Evolutionary conservation across 2,329 filamentous ascomycete genomes (phyloP).

Genomic region (Elsinoe batatas): DNA sequence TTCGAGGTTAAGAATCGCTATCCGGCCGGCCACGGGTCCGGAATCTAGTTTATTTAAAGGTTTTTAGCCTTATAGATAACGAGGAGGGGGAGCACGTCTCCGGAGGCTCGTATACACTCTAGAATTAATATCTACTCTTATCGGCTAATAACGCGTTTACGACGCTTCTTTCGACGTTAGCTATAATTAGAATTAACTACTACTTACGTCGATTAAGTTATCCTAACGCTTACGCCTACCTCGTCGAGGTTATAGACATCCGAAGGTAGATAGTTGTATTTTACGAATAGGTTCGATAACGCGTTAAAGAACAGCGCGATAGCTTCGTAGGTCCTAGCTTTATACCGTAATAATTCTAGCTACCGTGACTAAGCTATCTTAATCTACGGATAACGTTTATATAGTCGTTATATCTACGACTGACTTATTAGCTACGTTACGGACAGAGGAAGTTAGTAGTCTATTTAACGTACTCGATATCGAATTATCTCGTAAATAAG

Average conservation of each 20-base stretch:
- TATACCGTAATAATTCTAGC: not conserved
- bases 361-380: not conserved
- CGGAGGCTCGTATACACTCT: not conserved
- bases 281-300: not conserved
- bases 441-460: too few relatives aligned
- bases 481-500: not conserved
- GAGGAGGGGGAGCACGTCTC: not conserved
- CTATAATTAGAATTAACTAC: not conserved
- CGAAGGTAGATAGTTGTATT: not conserved
- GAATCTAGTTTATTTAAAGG: not conserved
- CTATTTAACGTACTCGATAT: not conserved
- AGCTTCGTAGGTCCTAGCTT: not conserved
- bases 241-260: not conserved
- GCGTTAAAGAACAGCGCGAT: not conserved
- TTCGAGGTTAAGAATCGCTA: too few relatives aligned
- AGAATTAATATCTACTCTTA: not conserved
- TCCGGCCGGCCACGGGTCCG: not conserved
- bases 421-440: not conserved
- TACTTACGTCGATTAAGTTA: not conserved
- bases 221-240: not conserved
- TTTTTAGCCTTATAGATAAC: not conserved
- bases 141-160: not conserved
- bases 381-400: not conserved
- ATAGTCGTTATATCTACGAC: not conserved
- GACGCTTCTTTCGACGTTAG: not conserved